Base-by-base conservation (phyloP, 768 basidiomycete genomes). In the Termitomyces sp. region DNA sequence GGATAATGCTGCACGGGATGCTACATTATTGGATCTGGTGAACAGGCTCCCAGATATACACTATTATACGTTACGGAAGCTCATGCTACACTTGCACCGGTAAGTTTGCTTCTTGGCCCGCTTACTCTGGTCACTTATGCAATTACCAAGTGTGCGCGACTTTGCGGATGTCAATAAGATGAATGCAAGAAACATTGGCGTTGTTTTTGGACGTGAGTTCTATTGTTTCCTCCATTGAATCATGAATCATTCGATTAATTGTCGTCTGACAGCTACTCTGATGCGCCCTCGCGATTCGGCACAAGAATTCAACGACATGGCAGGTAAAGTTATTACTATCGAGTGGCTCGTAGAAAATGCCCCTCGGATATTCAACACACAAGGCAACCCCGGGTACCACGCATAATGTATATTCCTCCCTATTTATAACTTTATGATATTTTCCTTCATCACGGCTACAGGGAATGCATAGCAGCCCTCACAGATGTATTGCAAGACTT, bases 221-320 rank as follows among this genome's bases (percentile, higher is more conserved):
- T 38, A 13, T 40, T 2, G 35, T 28, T n/a, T 40, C 2, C 30
- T 30, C 22, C 7, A 44, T 48, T 22, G 14, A 24, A 40, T 7
- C 0, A 11, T 44, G 30, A 30, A 1, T 30, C 26, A n/a, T n/a
- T 20, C 40, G 52, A 48, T 65, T n/a, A 40, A 62, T 46, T 24
- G 26, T 48, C 35, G n/a, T 64, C 55, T 54, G 67, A 2, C 63
- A 98, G 95, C 96, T 11, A 98, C 96, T 0, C 78, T 99, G 20
- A 92, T 98, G 87, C 85, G 91, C 65, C 95, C 96, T 8, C 81
- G 83, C 35, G 89, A 95, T 68, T 86, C 89, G 3, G 79, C 81
- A 28, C 84, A 91, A 18, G 97, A 98, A 74, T 98, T 98, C 74
- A 89, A 86, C 66, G 96, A 99, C 71, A 98, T 98, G 92, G 95